A percentile compares a stretch with the other conserved stretches of the same genome.
Evolutionary conservation across 306 rosid genomes (phyloP).

Genomic region (Quercus wislizeni): DNA sequence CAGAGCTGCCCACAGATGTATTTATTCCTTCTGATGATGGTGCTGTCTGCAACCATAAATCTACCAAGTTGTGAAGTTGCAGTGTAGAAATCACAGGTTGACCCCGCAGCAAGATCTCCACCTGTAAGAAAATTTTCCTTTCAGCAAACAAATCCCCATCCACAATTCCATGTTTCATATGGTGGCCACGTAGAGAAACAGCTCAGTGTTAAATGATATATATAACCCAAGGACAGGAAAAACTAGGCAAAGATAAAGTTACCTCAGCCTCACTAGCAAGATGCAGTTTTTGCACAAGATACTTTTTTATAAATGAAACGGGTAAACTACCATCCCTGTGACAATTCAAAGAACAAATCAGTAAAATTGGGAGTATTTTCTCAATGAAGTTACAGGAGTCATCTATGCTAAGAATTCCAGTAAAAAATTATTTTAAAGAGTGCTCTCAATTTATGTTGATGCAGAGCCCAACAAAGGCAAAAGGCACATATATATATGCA

Average conservation of each 20-base stretch:
- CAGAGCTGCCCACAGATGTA: constrained; percentile 48
- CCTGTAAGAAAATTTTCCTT: constrained; percentile 30
- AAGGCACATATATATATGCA: not conserved
- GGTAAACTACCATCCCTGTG: constrained; percentile 49
- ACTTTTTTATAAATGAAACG: constrained; percentile 45
- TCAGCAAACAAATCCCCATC: not conserved
- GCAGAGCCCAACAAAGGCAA: not conserved
- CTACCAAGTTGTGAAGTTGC: constrained; percentile 39
- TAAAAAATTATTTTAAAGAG: too few relatives aligned
- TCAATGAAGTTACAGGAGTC: not conserved
- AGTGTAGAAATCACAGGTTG: constrained; percentile 39
- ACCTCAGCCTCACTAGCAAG: constrained; percentile 66
- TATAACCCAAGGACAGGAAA: not conserved
- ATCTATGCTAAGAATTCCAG: too few relatives aligned
- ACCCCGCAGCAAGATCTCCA: constrained; percentile 49
- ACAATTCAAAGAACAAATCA: constrained; percentile 11
- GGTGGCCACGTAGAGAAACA: not conserved
- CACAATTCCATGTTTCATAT: not conserved
- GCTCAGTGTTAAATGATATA: not conserved
- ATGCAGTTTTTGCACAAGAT: constrained; percentile 45
- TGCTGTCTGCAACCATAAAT: constrained; percentile 45
- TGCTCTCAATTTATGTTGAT: not conserved
- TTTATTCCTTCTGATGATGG: constrained; percentile 27
- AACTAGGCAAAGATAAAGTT: not conserved
- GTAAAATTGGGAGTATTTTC: not conserved